phyloP scores from a whole-genome alignment of 306 rosid genomes.

The Sphenostylis stenocarpa region DNA sequence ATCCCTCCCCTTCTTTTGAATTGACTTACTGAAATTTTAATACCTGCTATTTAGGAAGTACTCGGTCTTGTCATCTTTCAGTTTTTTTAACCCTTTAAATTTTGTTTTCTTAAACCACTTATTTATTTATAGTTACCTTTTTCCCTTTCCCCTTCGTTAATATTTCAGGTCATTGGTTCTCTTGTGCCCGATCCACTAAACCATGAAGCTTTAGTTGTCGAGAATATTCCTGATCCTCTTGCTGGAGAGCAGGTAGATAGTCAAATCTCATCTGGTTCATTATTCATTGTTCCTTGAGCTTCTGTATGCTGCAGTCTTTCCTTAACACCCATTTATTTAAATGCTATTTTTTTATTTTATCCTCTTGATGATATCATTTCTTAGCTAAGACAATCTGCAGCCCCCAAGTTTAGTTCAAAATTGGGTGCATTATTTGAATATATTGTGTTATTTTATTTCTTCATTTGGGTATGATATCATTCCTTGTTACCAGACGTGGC shows the following conservation, averaged over 20 bases:
- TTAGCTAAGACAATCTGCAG: not conserved
- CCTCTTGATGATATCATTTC: not conserved
- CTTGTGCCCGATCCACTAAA: constrained; percentile 65
- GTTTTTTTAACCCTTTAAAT: not conserved
- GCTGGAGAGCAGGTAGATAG: constrained; percentile 89
- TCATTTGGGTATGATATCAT: constrained; percentile 13
- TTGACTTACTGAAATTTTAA: not conserved
- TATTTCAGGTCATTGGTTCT: constrained; percentile 56
- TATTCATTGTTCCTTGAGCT: constrained; percentile 11
- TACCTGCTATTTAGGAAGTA: not conserved
- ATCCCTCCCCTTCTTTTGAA: not conserved
- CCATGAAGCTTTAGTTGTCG: constrained; percentile 76
- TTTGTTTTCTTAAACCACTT: not conserved
- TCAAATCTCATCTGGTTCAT: constrained; percentile 6
- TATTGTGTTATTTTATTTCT: not conserved
- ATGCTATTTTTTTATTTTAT: not conserved
- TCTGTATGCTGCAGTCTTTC: not conserved
- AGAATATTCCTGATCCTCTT: constrained; percentile 83
- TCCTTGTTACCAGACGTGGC: constrained; percentile 77
- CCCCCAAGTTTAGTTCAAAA: not conserved
- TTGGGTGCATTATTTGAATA: not conserved
- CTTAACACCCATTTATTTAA: not conserved
- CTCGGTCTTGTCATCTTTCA: not conserved
- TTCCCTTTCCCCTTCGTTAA: constrained; percentile 15
- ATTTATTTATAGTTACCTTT: not conserved